Percentiles rank a stretch among this genome's conserved stretches.
These are phyloP conservation scores for Parasitella parasitica DNA, from an alignment of 371 early-diverging fungal genomes.

Conservation along the genomic window DNA sequence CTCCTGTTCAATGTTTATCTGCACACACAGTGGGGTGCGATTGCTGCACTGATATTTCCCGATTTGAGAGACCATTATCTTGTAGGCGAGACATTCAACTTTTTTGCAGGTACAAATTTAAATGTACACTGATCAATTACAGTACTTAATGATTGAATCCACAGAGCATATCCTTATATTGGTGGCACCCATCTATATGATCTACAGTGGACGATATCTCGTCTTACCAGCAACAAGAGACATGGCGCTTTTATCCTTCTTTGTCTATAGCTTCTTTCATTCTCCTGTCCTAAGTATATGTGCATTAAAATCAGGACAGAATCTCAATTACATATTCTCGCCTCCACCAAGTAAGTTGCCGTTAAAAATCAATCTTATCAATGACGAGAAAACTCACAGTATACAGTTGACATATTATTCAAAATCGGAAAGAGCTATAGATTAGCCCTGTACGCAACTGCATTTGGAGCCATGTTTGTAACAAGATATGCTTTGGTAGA, in stretches of 20 bases:
- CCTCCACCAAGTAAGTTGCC: constrained; percentile 52
- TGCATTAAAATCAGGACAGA: constrained; percentile 42
- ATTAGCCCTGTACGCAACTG: constrained; percentile 21
- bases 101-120: constrained; percentile 60
- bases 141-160: no score
- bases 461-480: constrained; percentile 25
- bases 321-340: constrained; percentile 52
- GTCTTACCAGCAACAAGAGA: constrained; percentile 42
- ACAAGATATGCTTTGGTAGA: constrained; percentile 27
- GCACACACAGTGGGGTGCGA: constrained; percentile 64
- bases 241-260: constrained; percentile 49
- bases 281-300: constrained; percentile 39
- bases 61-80: constrained; percentile 57
- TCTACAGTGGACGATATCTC: constrained; percentile 50
- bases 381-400: not conserved
- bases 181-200: constrained; percentile 48
- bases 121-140: no score
- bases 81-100: constrained; percentile 58
- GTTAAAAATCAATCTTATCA: no score
- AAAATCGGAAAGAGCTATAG: constrained; percentile 21
- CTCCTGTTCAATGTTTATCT: constrained; percentile 61
- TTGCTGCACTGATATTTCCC: constrained; percentile 57
- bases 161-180: constrained; percentile 50
- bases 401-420: constrained; percentile 18
- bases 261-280: constrained; percentile 50